phyloP scores from a whole-genome alignment of 441 rosid genomes.

The Pelargonium citronellum region DNA sequence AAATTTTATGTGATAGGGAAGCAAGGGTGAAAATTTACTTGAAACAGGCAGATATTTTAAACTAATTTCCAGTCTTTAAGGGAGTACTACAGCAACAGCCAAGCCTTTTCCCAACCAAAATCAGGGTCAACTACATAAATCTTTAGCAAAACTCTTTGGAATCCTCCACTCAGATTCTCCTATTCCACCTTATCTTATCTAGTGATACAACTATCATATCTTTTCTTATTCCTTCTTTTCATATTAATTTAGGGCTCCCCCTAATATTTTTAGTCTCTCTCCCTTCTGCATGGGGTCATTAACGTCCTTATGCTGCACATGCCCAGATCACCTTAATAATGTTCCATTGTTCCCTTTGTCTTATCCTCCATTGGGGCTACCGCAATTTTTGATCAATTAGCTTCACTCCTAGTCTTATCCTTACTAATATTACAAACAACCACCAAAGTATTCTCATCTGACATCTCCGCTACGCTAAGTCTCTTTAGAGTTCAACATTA shows the following conservation, averaged over 20 bases:
- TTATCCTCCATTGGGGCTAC: not conserved
- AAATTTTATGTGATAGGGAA: not conserved
- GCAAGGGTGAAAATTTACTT: not conserved
- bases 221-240: not conserved
- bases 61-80: not conserved
- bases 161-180: not conserved
- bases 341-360: too few species aligned
- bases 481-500: too few species aligned
- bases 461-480: too few species aligned
- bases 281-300: not conserved
- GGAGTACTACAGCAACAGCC: not conserved
- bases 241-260: not conserved
- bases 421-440: too few species aligned
- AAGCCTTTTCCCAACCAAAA: not conserved
- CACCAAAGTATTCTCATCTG: not conserved
- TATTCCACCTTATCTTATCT: not conserved
- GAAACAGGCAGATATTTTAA: not conserved
- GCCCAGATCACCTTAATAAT: not conserved
- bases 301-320: not conserved
- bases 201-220: not conserved
- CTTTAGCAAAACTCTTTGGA: not conserved
- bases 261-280: not conserved
- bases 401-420: not conserved
- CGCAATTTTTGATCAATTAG: not conserved
- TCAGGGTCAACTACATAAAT: too few species aligned